Evolutionary conservation across 2,329 filamentous ascomycete species (phyloP).

Genomic region (Colletotrichum sp.): DNA sequence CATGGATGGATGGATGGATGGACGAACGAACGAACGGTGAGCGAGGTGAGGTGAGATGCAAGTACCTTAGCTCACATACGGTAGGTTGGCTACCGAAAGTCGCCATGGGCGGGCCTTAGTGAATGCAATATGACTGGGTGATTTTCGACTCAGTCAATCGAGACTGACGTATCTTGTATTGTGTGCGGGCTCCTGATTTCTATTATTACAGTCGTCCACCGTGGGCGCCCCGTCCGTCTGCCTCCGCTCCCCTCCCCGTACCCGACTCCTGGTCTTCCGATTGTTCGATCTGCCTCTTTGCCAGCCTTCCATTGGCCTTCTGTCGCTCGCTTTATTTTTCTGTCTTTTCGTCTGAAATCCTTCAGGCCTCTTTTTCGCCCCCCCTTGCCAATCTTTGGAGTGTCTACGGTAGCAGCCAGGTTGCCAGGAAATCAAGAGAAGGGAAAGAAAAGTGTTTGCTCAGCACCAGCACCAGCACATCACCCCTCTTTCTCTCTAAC

Average conservation of each 20-base stretch:
- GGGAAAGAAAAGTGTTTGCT: not conserved
- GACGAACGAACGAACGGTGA: not conserved
- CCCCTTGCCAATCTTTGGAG: not conserved
- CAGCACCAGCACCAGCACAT: not conserved
- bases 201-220: slow-evolving; percentile 13
- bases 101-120: not conserved
- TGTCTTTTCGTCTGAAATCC: not conserved
- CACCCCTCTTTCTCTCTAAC: not conserved
- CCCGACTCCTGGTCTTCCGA: not conserved
- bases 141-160: not conserved
- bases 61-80: not conserved
- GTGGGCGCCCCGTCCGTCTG: not conserved
- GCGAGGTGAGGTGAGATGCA: not conserved
- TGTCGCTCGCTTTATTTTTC: not conserved
- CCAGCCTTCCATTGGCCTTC: not conserved
- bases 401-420: not conserved
- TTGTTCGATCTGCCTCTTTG: not conserved
- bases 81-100: not conserved
- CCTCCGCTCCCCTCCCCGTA: not conserved
- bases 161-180: slow-evolving; percentile 10
- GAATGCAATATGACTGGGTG: not conserved
- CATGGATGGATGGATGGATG: not conserved
- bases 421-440: not conserved
- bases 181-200: not conserved
- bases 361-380: not conserved